Conservation (phyloP, 208 protist species). For the Porcisia hertigi region DNA sequence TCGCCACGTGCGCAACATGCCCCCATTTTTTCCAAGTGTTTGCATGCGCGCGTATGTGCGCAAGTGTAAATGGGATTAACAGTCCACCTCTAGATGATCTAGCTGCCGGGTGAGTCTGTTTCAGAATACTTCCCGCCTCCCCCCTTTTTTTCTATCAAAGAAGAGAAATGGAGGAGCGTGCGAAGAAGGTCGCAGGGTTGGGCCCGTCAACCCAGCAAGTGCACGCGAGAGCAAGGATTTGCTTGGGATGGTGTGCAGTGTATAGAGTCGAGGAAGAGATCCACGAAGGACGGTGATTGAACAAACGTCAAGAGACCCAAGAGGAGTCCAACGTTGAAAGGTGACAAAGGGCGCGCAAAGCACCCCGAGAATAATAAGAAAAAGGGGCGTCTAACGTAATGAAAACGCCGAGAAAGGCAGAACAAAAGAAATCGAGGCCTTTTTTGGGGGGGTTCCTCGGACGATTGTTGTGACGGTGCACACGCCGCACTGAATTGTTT, state of each 20-base stretch:
- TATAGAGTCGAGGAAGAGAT: neutral
- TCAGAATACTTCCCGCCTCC: neutral
- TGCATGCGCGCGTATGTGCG: neutral
- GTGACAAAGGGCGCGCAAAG: too few species aligned
- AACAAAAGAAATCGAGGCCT: too few species aligned
- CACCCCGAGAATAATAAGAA: too few species aligned
- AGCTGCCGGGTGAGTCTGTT: neutral
- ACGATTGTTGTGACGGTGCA: too few species aligned
- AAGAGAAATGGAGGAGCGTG: too few species aligned
- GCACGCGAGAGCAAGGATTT: neutral
- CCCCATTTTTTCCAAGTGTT: conserved; percentile 6
- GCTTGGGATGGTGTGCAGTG: neutral
- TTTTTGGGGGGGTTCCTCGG: too few species aligned
- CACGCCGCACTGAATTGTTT: too few species aligned
- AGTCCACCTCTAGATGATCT: neutral
- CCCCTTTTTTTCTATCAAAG: neutral
- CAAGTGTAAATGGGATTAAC: neutral
- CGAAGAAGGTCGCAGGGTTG: neutral
- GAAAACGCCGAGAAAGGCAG: too few species aligned
- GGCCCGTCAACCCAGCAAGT: neutral
- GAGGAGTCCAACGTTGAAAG: neutral
- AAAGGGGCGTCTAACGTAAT: too few species aligned
- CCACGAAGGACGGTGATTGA: neutral
- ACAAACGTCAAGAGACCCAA: neutral
- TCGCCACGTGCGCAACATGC: conserved; percentile 8